Base-by-base conservation (phyloP, 371 early-diverging fungal genomes). In the Mucor indicus region DNA sequence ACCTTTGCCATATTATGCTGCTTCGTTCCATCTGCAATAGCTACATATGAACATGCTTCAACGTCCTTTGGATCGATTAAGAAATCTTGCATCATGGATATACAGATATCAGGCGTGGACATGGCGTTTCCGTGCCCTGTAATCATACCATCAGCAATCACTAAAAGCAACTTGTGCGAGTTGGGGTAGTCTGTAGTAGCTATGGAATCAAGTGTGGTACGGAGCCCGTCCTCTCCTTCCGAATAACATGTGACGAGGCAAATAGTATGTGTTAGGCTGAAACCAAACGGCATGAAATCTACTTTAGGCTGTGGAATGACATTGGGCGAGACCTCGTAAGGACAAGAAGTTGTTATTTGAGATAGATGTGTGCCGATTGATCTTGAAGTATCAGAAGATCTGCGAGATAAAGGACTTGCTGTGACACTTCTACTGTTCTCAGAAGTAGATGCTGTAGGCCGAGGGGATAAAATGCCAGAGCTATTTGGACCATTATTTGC, bases 1-100 rank as follows among this genome's bases (percentile, higher is more conserved):
- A 96, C 86, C 61, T 90, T 90, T 52, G 97, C 99, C 87, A 89
- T 92, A 69, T 99, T 99, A 64, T 92, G 87, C 38, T 93, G 90
- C 64, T 92, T 93, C 21, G 78, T 55, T 7, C 99, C 99, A 48
- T 91, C 86, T 2, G 96, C 96, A 59, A 99, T 89, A 7, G 98
- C 92, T 13, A 98, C 75, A 67, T 98, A 99, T 12, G 83, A 78
- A 40, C 84, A 64, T 2, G 90, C 67, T 54, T 73, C 44, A 15
- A 86, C 87, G 7, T 71, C 64, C 10, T 82, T 81, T 3, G 77
- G 78, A 5, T 77, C 79, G 1, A 84, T 63, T 11, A 85, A 56
- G 48, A 85, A 83, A 41, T 87, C 83, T 0, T 77, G 72, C 93
- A 96, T 83, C 88, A 90, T 90, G 48, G 87, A 69, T 54, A 86